phyloP scores from a whole-genome alignment of 768 basidiomycete genomes.

The Tephrocybe sp. region DNA sequence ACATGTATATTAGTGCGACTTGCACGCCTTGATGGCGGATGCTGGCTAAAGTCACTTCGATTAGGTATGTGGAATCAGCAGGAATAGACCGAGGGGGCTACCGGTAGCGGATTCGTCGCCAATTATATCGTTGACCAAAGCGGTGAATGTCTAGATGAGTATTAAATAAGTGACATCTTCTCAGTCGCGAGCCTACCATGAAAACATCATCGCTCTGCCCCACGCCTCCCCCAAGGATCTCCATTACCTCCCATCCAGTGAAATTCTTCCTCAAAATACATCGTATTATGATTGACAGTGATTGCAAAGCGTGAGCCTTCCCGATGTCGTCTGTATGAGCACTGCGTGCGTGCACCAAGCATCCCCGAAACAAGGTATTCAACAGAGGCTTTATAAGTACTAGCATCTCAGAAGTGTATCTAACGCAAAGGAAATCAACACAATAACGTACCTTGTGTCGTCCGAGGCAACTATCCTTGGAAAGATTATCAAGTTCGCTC shows the following conservation, averaged over 20 bases:
- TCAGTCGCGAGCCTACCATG: constrained; percentile 33
- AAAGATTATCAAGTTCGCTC: constrained; percentile 35
- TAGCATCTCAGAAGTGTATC: constrained; percentile 19
- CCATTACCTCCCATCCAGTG: constrained; percentile 75
- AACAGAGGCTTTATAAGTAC: constrained; percentile 60
- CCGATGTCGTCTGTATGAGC: constrained; percentile 32
- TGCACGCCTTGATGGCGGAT: constrained; percentile 57
- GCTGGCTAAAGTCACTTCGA: constrained; percentile 34
- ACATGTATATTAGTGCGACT: constrained; percentile 56
- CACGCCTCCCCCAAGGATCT: constrained; percentile 62
- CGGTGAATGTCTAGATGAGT: constrained; percentile 45
- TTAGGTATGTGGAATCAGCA: not conserved
- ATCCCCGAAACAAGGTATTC: constrained; percentile 47
- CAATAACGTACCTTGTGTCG: constrained; percentile 48
- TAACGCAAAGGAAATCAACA: not conserved
- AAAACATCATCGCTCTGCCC: constrained; percentile 58
- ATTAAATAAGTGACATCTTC: not conserved
- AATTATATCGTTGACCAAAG: constrained; percentile 46
- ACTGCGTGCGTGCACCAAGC: constrained; percentile 39
- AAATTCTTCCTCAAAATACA: constrained; percentile 56
- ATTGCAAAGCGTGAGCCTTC: constrained; percentile 50
- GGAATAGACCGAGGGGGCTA: constrained; percentile 22
- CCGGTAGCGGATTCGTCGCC: constrained; percentile 46
- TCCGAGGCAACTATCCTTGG: constrained; percentile 52
- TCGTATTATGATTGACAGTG: constrained; percentile 46